These are phyloP conservation scores for Colletotrichum camelliae DNA, from an alignment of 2,329 filamentous ascomycete genomes.

Conservation along the genomic window DNA sequence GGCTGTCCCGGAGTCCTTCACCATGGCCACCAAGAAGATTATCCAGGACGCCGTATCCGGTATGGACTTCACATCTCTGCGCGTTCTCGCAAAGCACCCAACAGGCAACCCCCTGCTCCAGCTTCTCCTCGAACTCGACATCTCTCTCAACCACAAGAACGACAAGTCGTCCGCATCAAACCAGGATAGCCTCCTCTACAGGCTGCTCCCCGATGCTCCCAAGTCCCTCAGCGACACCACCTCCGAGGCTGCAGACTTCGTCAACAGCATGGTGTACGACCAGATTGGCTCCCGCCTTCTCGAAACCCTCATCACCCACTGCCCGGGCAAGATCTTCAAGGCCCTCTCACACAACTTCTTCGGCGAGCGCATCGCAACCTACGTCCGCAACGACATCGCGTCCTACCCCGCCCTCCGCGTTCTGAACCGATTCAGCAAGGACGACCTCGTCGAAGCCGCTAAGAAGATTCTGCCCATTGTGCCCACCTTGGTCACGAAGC, in stretches of 20 bases:
- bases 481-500: slow-evolving; percentile 73
- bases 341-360: slow-evolving; percentile 81
- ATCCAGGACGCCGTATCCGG: slow-evolving; percentile 76
- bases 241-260: slow-evolving; percentile 76
- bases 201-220: slow-evolving; percentile 78
- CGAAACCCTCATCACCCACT: slow-evolving; percentile 81
- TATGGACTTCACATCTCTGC: slow-evolving; percentile 80
- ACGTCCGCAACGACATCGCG: slow-evolving; percentile 89
- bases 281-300: slow-evolving; percentile 87
- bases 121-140: slow-evolving; percentile 84
- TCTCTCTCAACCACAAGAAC: slow-evolving; percentile 71
- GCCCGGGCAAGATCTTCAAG: slow-evolving; percentile 91
- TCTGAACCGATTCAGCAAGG: slow-evolving; percentile 82
- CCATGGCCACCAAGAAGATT: slow-evolving; percentile 78
- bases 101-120: slow-evolving; percentile 95
- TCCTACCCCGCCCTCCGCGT: slow-evolving; percentile 86
- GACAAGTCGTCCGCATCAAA: slow-evolving; percentile 60
- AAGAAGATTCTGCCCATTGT: slow-evolving; percentile 76
- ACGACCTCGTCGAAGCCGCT: slow-evolving; percentile 79
- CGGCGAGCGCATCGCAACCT: slow-evolving; percentile 77
- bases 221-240: slow-evolving; percentile 73
- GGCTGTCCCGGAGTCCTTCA: slow-evolving; percentile 80
- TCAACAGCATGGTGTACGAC: slow-evolving; percentile 89
- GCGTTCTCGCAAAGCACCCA: slow-evolving; percentile 85
- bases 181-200: slow-evolving; percentile 56